Conservation (phyloP, 306 rosid species). For the Vigna reflexopilosa region DNA sequence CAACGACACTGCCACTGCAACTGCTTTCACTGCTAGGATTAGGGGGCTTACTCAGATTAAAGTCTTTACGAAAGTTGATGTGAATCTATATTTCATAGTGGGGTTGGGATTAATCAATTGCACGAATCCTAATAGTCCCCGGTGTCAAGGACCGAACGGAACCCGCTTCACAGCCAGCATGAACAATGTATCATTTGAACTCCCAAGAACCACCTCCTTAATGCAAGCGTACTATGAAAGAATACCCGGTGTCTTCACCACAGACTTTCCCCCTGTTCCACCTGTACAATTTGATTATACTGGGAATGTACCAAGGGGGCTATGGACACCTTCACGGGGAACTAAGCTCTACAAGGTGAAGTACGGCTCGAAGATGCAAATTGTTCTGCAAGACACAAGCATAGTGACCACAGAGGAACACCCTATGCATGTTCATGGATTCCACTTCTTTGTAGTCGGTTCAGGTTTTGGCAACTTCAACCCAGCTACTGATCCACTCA, state of each 20-base stretch:
- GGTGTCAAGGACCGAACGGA: slow-evolving; percentile 98
- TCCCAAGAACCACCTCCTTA: slow-evolving; percentile 70
- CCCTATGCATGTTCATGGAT: slow-evolving; percentile 97
- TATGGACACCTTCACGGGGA: slow-evolving; percentile 73
- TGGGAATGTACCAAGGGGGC: slow-evolving; percentile 78
- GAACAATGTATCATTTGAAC: slow-evolving; percentile 80
- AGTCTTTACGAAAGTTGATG: slow-evolving; percentile 56
- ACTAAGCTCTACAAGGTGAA: slow-evolving; percentile 72
- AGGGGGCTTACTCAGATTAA: slow-evolving; percentile 59
- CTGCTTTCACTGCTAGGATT: slow-evolving; percentile 62
- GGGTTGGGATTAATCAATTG: slow-evolving; percentile 88
- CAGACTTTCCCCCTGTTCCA: slow-evolving; percentile 84
- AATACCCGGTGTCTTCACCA: slow-evolving; percentile 74
- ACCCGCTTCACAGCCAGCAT: slow-evolving; percentile 90
- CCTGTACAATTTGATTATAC: slow-evolving; percentile 77
- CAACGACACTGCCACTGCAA: slow-evolving; percentile 76
- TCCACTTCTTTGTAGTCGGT: slow-evolving; percentile 87
- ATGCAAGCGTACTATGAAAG: slow-evolving; percentile 92
- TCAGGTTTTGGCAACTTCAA: slow-evolving; percentile 91
- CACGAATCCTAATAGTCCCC: slow-evolving; percentile 77
- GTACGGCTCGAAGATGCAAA: slow-evolving; percentile 74
- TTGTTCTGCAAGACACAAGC: slow-evolving; percentile 85
- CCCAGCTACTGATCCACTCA: slow-evolving; percentile 70
- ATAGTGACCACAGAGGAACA: slow-evolving; percentile 86
- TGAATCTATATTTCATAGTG: slow-evolving; percentile 62